Base-by-base conservation (phyloP, 345 rosid genomes). In the Aquilaria yunnanensis region DNA sequence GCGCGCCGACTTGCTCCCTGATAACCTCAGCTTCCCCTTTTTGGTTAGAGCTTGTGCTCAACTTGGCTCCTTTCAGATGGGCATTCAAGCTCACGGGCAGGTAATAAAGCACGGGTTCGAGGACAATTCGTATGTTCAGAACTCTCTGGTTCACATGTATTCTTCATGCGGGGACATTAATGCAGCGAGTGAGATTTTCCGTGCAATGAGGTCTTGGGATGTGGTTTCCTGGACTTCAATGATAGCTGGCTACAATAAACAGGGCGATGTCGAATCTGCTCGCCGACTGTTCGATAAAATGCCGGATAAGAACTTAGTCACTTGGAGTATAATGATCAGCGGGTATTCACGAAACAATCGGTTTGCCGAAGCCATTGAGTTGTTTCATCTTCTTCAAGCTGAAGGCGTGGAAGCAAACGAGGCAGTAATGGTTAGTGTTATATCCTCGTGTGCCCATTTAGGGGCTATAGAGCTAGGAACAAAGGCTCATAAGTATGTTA, bases 211-310 rank as follows among this genome's bases (percentile, higher is more conserved):
- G 45, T 49, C 47, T 51, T 68, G 67, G 1, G 83, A 90, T 62
- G 87, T 85, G 46, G 88, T 82, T 67, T 90, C 89, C 3, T 90
- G 90, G 90, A 88, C 87, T 59, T 85, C 88, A 0, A 85, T 88
- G 89, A 71, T 88, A 0, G 66, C 76, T 3, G 89, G 87, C 0
- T 84, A 70, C 16, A 74, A 66, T 5, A 81, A 67, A 64, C 47
- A 74, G 4, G 86, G 93, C 14, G 71, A 81, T 55, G 71, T 75
- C 30, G 77, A 41, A 6, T 72, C 76, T 10, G 93, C 91, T 5
- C 84, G 93, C 31, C 31, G 67, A 41, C 47, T 86, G 90, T 90
- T 86, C 65, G 93, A 84, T 57, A 72, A 45, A 86, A 88, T 86
- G 96, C 93, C 92, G 0, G 81, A 81, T 31, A 84, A 65, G 69